Evolutionary conservation across 23 red algal species (phyloP).

Genomic region (Pyropia yezoensis): DNA sequence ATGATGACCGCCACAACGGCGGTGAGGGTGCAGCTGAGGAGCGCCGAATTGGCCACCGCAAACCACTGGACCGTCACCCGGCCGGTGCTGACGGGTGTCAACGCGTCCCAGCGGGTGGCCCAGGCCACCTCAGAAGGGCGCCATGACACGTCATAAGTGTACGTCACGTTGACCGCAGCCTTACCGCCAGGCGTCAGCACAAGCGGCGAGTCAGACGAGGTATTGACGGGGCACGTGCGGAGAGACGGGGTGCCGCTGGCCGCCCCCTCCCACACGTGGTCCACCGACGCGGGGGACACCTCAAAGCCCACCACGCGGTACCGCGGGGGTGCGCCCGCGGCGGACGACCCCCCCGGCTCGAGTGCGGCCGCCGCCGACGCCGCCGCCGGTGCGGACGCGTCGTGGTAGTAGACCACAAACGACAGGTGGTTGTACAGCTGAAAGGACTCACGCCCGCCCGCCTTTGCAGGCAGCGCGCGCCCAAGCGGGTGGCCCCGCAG

Average conservation of each 20-base stretch:
- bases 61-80: conserved; percentile 74
- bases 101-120: conserved; percentile 79
- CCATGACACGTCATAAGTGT: conserved; percentile 72
- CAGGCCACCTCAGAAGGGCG: conserved; percentile 59
- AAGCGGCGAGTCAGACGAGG: conserved; percentile 1
- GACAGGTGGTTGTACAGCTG: conserved; percentile 74
- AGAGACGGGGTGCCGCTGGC: neutral
- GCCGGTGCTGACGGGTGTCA: conserved; percentile 47
- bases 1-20: conserved; percentile 75
- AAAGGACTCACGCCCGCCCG: neutral
- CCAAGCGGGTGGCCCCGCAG: conserved; percentile 71
- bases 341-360: neutral
- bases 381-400: conserved; percentile 36
- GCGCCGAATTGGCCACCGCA: conserved; percentile 78
- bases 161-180: conserved; percentile 14
- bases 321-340: neutral
- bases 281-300: conserved; percentile 52
- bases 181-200: conserved; percentile 3
- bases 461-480: neutral
- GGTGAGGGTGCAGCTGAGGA: conserved; percentile 59
- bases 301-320: conserved; percentile 96
- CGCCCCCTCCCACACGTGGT: neutral
- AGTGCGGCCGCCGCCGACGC: conserved; percentile 1
- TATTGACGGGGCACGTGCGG: conserved; percentile 5
- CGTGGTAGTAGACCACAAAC: conserved; percentile 81